A percentile compares a stretch with the other conserved stretches of the same genome.
Conservation (phyloP, 176 grass and related monocot species). For the Triticum monococcum region DNA sequence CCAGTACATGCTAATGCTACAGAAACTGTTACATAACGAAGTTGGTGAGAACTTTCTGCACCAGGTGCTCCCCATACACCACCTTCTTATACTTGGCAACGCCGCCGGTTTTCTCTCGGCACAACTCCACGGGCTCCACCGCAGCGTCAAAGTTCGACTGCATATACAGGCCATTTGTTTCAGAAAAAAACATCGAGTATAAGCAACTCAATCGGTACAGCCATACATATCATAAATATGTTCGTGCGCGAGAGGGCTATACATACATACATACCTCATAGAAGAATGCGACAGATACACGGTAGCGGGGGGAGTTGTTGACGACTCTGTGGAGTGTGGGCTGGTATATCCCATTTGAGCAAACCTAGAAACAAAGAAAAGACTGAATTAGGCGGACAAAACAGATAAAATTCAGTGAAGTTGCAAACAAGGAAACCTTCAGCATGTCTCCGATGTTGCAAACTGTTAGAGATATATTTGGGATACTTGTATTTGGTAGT, state of each 20-base stretch:
- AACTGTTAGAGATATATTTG: too few relatives aligned
- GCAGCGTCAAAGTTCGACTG: slow-evolving; percentile 80
- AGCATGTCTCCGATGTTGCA: slow-evolving; percentile 91
- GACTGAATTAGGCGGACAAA: background rate
- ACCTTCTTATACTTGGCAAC: slow-evolving; percentile 50
- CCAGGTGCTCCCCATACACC: slow-evolving; percentile 83
- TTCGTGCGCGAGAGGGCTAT: too few relatives aligned
- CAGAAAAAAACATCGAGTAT: background rate
- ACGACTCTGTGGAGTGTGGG: slow-evolving; percentile 57
- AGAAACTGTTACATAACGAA: slow-evolving; percentile 36
- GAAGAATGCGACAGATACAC: slow-evolving; percentile 82
- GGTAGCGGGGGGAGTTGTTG: slow-evolving; percentile 67
- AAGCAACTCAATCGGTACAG: background rate
- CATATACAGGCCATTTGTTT: background rate
- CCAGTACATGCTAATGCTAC: background rate
- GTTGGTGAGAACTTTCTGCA: slow-evolving; percentile 67
- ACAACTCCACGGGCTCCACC: slow-evolving; percentile 58
- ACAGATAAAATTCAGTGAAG: background rate
- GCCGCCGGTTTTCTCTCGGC: slow-evolving; percentile 52
- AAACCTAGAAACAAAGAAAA: slow-evolving; percentile 47
- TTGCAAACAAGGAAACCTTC: slow-evolving; percentile 15
- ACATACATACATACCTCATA: background rate
- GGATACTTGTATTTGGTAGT: too few relatives aligned
- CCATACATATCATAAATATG: too few relatives aligned
- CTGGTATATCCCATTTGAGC: slow-evolving; percentile 17